Evolutionary conservation across 2,329 filamentous ascomycete species (phyloP).

Genomic region (Claviceps citrina): DNA sequence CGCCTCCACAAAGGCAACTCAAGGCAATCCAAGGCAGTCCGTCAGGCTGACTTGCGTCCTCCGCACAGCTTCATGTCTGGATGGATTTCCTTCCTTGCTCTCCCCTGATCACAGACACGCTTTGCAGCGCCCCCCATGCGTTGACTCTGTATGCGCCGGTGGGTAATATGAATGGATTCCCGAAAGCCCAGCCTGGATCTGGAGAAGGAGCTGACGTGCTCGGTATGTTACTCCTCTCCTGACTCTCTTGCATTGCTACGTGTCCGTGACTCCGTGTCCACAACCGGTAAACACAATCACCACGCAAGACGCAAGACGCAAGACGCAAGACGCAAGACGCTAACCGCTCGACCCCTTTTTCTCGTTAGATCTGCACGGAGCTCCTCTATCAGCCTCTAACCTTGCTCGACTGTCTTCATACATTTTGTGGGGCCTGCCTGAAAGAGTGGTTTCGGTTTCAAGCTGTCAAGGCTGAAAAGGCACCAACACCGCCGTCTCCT

Average conservation of each 20-base stretch:
- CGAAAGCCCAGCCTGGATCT: conserved; percentile 48
- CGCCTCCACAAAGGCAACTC: no score
- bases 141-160: not conserved
- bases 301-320: no score
- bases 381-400: conserved; percentile 82
- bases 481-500: conserved; percentile 32
- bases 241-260: no score
- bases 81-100: not conserved
- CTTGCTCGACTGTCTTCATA: conserved; percentile 84
- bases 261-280: not conserved
- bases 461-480: conserved; percentile 39
- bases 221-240: conserved; percentile 41
- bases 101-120: not conserved
- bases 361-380: conserved; percentile 78
- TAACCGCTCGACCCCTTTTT: not conserved
- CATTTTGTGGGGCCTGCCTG: conserved; percentile 86
- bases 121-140: not conserved
- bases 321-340: no score
- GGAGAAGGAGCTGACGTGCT: conserved; percentile 89
- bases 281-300: no score
- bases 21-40: no score
- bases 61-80: not conserved
- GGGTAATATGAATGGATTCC: conserved; percentile 32
- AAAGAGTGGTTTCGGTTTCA: conserved; percentile 94
- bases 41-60: no score